Evolutionary conservation across 768 basidiomycete genomes (phyloP).

Genomic region (Mycena alexandri): DNA sequence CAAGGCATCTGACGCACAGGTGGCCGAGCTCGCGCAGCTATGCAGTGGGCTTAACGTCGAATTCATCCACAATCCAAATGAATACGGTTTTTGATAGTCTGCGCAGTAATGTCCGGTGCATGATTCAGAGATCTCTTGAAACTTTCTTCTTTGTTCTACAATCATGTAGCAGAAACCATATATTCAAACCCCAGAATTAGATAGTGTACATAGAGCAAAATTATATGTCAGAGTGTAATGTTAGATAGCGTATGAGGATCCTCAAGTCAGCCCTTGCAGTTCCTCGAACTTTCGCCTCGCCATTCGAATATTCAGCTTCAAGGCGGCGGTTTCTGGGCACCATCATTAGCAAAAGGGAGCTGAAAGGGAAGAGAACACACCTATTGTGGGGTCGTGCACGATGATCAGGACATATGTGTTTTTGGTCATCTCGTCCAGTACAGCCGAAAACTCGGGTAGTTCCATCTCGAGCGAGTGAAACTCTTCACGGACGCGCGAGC

Average conservation of each 20-base stretch:
- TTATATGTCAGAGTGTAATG: slow-evolving; percentile 24
- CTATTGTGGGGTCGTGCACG: slow-evolving; percentile 89
- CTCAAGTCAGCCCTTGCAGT: slow-evolving; percentile 67
- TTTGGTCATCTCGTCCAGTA: slow-evolving; percentile 91
- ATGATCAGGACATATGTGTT: slow-evolving; percentile 95
- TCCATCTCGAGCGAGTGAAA: slow-evolving; percentile 92
- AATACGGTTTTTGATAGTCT: neutral
- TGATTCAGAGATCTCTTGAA: neutral
- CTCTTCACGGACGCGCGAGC: slow-evolving; percentile 86
- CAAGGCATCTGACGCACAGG: slow-evolving; percentile 17
- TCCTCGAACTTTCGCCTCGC: slow-evolving; percentile 91
- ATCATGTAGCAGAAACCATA: neutral
- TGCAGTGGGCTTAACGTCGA: slow-evolving; percentile 23
- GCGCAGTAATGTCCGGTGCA: no score
- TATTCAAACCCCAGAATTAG: slow-evolving; percentile 11
- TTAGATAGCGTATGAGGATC: neutral
- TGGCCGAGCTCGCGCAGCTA: slow-evolving; percentile 23
- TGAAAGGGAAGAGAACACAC: slow-evolving; percentile 54
- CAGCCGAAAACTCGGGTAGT: slow-evolving; percentile 85
- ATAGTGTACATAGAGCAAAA: slow-evolving; percentile 12
- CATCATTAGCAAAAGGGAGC: neutral
- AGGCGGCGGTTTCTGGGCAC: slow-evolving; percentile 82
- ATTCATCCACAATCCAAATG: slow-evolving; percentile 9
- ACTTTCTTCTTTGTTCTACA: neutral
- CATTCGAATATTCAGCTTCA: slow-evolving; percentile 89